phyloP scores from a whole-genome alignment of 1,284 basidiomycete genomes.

The Leccinum fuscescens region DNA sequence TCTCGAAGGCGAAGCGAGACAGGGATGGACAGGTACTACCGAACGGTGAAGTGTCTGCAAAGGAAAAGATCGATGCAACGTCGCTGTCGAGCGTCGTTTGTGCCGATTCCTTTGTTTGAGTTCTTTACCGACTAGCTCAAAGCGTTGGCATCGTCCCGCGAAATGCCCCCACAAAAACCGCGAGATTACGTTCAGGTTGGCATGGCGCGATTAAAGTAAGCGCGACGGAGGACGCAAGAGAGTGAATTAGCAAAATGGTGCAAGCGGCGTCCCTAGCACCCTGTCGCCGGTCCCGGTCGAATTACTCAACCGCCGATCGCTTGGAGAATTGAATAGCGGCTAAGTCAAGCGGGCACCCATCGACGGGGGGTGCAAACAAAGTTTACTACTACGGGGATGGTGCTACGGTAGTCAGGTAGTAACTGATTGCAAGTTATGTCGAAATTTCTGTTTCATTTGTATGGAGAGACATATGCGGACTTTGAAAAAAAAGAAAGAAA shows the following conservation, averaged over 20 bases:
- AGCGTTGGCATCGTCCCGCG: no score
- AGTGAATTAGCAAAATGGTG: constrained; percentile 19
- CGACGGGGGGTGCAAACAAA: background rate
- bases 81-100: constrained; percentile 14
- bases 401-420: background rate
- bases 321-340: background rate
- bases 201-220: constrained; percentile 9
- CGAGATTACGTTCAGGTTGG: constrained; percentile 15
- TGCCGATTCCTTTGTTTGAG: constrained; percentile 25
- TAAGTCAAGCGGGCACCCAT: no score
- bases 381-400: background rate
- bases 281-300: constrained; percentile 9
- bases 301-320: constrained; percentile 9
- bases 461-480: constrained; percentile 31
- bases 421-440: constrained; percentile 1
- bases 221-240: constrained; percentile 17
- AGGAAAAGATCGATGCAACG: constrained; percentile 26
- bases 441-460: constrained; percentile 11
- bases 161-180: background rate
- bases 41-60: constrained; percentile 12
- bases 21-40: constrained; percentile 8
- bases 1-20: constrained; percentile 14
- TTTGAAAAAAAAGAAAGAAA: constrained; percentile 37
- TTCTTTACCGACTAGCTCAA: background rate
- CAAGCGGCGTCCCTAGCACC: constrained; percentile 10